Evolutionary conservation across 768 basidiomycete species (phyloP), one percentile per base, ranked within the genome.

Genomic region (Termitomyces sp.): DNA sequence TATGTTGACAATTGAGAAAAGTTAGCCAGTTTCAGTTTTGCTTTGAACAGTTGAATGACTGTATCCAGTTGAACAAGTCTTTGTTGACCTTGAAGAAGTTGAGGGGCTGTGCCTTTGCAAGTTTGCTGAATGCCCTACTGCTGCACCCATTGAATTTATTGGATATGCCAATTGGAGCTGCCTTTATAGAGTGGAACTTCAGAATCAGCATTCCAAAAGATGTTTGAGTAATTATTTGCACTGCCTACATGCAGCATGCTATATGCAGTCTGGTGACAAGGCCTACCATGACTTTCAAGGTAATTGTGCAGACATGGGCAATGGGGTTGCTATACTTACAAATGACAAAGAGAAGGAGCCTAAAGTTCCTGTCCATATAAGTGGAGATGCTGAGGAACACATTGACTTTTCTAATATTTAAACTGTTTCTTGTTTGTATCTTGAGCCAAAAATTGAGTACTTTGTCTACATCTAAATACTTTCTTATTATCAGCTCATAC

Each of bases 161-260:
- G 50, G n/a, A 63, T 39, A 50, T 13, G 2, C 49, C 49, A 12
- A 37, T 61, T 24, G 56, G 59, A 1, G 49, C 47, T 7, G 59
- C 61, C 1, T 59, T 62, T 36, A 24, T 60, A 7, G 59, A 62
- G 20, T 64, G 61, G 61, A 64, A 64, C 52, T 62, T 57, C 0
- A 34, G 43, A 5, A 20, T 62, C n/a, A 61, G 63, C 0, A 47
- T 64, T 14, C 61, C 63, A 4, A 29, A 53, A 12, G 59, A 60
- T 49, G 61, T 62, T 4, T 64, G 63, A 59, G 56, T 43, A 0
- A 8, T 59, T 3, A 54, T 60, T 29, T 42, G 36, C 10, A 58
- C 63, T 5, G 43, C 63, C 14, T 63, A 43, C 22, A 55, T 61
- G 18, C 4, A 59, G 20, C 61, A 60, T 32, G 5, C n/a, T 4